Evolutionary conservation across 495 filamentous ascomycete genomes (phyloP).

Genomic region (Penicillium ochrochloron): DNA sequence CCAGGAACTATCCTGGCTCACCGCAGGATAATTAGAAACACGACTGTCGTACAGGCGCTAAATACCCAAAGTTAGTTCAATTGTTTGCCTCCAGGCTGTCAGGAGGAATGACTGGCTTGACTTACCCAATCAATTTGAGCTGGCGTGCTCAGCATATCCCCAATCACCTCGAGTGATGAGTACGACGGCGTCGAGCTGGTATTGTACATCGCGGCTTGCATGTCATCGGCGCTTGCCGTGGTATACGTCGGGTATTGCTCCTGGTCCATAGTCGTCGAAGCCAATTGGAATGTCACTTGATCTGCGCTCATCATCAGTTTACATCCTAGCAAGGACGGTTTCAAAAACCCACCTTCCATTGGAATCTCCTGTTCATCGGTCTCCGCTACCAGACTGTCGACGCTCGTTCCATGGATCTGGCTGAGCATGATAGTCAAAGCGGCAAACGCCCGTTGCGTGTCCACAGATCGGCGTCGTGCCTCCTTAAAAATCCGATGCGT

Average conservation of each 20-base stretch:
- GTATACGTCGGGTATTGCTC: conserved; percentile 17
- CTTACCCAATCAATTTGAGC: conserved; percentile 77
- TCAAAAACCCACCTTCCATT: conserved; percentile 31
- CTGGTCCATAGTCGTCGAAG: conserved; percentile 10
- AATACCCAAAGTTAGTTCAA: conserved; percentile 10
- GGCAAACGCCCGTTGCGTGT: conserved; percentile 77
- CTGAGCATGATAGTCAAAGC: conserved; percentile 76
- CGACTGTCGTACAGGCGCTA: conserved; percentile 33
- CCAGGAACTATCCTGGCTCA: conserved; percentile 28
- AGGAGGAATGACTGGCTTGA: conserved; percentile 3
- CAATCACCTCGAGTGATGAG: conserved; percentile 53
- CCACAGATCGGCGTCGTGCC: conserved; percentile 67
- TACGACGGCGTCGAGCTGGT: conserved; percentile 21
- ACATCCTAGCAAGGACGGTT: conserved; percentile 2
- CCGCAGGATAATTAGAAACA: conserved; percentile 22
- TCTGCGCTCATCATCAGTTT: conserved; percentile 13
- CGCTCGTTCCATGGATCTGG: conserved; percentile 56
- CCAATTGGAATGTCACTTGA: conserved; percentile 10
- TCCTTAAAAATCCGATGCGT: conserved; percentile 74
- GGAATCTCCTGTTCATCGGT: conserved; percentile 16
- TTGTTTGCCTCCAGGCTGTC: too few relatives aligned
- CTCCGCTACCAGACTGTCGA: conserved; percentile 31
- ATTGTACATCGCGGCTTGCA: conserved; percentile 10
- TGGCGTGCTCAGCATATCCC: conserved; percentile 57
- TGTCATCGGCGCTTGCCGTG: not conserved